A percentile compares a stretch with the other conserved stretches of the same genome.
These are phyloP conservation scores for Eugenia klotzschiana DNA, from an alignment of 441 rosid genomes.

Conservation along the genomic window DNA sequence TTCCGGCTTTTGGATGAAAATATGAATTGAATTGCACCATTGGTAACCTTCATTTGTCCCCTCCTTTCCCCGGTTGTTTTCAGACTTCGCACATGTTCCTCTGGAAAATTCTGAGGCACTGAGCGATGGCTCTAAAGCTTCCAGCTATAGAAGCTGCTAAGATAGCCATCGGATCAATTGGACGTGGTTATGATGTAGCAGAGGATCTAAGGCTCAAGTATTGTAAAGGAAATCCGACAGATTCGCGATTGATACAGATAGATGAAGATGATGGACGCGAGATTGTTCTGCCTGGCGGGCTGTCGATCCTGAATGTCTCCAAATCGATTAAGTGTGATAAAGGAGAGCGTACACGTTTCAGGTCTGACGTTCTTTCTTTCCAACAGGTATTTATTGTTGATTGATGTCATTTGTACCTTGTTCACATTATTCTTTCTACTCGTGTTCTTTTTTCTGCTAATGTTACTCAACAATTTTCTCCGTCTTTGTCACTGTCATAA, in stretches of 20 bases:
- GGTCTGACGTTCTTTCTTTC: constrained; percentile 76
- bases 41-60: neutral
- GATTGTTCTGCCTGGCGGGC: constrained; percentile 75
- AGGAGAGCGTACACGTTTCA: constrained; percentile 67
- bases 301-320: constrained; percentile 54
- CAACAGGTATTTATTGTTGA: constrained; percentile 50
- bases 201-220: constrained; percentile 64
- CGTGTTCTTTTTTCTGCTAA: neutral
- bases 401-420: neutral
- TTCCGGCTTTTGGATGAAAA: neutral
- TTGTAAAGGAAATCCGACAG: constrained; percentile 45
- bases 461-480: neutral
- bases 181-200: constrained; percentile 74
- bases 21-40: neutral
- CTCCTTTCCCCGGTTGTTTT: neutral
- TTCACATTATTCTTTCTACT: neutral
- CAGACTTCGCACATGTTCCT: neutral
- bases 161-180: constrained; percentile 74
- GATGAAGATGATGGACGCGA: constrained; percentile 44
- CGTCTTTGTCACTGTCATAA: neutral
- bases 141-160: constrained; percentile 74
- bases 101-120: neutral
- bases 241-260: constrained; percentile 54
- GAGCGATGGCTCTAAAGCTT: constrained; percentile 64
- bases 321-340: constrained; percentile 80